Conservation (phyloP, 208 protist species). For the Leishmania lainsoni region DNA sequence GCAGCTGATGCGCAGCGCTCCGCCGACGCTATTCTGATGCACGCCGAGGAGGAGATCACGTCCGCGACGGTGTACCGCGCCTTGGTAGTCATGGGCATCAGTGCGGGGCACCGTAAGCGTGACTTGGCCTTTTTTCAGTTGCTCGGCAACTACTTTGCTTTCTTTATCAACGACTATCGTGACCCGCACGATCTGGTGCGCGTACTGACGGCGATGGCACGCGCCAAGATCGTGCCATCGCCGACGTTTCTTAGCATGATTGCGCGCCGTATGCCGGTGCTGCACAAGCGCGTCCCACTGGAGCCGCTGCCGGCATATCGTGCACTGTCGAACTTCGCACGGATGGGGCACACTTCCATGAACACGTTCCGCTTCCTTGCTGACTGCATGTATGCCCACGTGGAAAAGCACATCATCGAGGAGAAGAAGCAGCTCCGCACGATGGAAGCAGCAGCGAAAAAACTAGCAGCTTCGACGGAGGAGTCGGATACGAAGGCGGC, state of each 20-base stretch:
- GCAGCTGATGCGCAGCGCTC: conserved; percentile 12
- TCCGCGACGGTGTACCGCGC: conserved; percentile 46
- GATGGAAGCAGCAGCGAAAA: background rate
- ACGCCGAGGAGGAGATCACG: conserved; percentile 47
- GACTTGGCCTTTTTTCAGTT: conserved; percentile 79
- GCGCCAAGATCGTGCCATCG: conserved; percentile 74
- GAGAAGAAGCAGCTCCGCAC: conserved; percentile 25
- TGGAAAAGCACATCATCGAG: conserved; percentile 51
- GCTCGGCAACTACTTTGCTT: conserved; percentile 59
- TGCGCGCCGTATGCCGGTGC: conserved; percentile 62
- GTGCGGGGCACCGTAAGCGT: conserved; percentile 63
- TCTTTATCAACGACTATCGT: conserved; percentile 69
- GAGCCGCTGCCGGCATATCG: conserved; percentile 62
- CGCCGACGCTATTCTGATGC: conserved; percentile 45
- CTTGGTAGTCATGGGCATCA: conserved; percentile 75
- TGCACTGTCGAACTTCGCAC: conserved; percentile 63
- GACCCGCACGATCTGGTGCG: conserved; percentile 64
- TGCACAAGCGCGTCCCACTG: conserved; percentile 59
- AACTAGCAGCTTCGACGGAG: background rate
- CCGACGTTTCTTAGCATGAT: conserved; percentile 62
- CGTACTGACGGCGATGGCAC: conserved; percentile 73
- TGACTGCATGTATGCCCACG: conserved; percentile 50
- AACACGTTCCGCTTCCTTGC: conserved; percentile 78
- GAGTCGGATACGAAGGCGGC: conserved; percentile 3
- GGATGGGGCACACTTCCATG: conserved; percentile 73